Evolutionary conservation across 2,329 filamentous ascomycete species (phyloP), one percentile per base, ranked within the genome.

Genomic region (Aspergillus alliaceus): DNA sequence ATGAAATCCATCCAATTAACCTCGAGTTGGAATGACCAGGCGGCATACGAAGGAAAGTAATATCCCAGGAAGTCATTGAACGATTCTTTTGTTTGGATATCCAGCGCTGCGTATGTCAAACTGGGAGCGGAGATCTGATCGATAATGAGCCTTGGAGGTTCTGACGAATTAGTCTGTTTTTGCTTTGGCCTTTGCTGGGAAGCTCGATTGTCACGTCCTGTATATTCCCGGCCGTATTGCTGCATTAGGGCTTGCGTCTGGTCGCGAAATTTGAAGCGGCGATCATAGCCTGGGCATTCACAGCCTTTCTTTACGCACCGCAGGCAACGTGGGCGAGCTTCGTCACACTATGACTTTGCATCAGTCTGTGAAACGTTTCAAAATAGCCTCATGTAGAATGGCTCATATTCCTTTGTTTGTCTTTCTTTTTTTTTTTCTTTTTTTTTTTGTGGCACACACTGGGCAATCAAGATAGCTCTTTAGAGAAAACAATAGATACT

Each of bases 1-100:
- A 62, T 20, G n/a, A 57, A 62, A 1, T 55, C 57, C 59, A 59
- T 59, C 59, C 54, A 62, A 25, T 40, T 54, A 4, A 56, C 49
- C 53, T 44, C 3, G 52, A 55, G 18, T 22, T n/a, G 15, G 14
- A 44, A 39, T 2, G 48, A 55, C 18, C 29, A 34, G 14, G 15
- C 8, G 6, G 29, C 35, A 12, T 49, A 35, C 9, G 25, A 18
- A 6, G 54, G 57, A 20, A 62, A 62, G 18, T 57, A 48, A 27
- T 32, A 54, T 0, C 35, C 35, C 14, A 61, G 22, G 31, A 48
- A 61, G n/a, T n/a, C 24, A 6, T 53, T 18, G 32, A 61, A 61
- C 4, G 22, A 35, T 29, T 58, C 59, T n/a, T 47, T 50, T 8
- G 52, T 58, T 24, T 62, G 57, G 7, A 29, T 51, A 18, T 52